Conservation (phyloP, 2,329 filamentous ascomycete species). For the Paraphoma sp. region DNA sequence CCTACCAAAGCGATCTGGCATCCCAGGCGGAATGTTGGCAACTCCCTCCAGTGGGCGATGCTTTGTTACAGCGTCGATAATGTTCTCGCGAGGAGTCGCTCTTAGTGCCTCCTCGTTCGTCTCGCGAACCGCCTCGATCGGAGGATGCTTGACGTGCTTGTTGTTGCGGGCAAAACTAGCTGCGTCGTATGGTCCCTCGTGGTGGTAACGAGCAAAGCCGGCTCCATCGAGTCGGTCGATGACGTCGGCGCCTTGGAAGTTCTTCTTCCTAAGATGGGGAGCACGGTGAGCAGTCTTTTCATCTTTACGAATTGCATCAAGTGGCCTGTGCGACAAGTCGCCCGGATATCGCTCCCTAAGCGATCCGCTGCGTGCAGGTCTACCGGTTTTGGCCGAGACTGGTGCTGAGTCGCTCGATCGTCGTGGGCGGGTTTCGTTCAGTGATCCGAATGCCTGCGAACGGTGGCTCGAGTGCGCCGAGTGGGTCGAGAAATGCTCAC, state of each 20-base stretch:
- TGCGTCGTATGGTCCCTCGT: slow-evolving; percentile 90
- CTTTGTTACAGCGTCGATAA: slow-evolving; percentile 73
- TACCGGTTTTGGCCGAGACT: slow-evolving; percentile 26
- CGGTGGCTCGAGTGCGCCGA: slow-evolving; percentile 34
- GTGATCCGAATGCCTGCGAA: slow-evolving; percentile 38
- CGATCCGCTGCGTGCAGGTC: slow-evolving; percentile 56
- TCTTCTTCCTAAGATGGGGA: slow-evolving; percentile 69
- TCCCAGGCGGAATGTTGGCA: slow-evolving; percentile 76
- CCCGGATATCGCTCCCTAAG: slow-evolving; percentile 67
- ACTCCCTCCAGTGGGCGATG: slow-evolving; percentile 84
- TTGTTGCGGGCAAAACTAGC: slow-evolving; percentile 76
- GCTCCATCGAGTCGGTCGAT: slow-evolving; percentile 81
- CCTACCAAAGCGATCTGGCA: slow-evolving; percentile 70
- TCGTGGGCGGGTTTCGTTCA: slow-evolving; percentile 38
- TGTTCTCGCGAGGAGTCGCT: slow-evolving; percentile 80
- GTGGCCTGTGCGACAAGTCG: slow-evolving; percentile 69
- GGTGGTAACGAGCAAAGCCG: slow-evolving; percentile 76
- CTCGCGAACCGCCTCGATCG: slow-evolving; percentile 76
- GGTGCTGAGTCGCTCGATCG: slow-evolving; percentile 41
- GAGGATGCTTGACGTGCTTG: slow-evolving; percentile 65
- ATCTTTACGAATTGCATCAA: slow-evolving; percentile 70
- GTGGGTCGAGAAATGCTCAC: slow-evolving; percentile 38
- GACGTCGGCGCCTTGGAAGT: slow-evolving; percentile 72
- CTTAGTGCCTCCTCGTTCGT: slow-evolving; percentile 78
- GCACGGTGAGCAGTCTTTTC: slow-evolving; percentile 70